Base-by-base conservation (phyloP, 2,329 filamentous ascomycete genomes). In the Dothistroma septosporum region DNA sequence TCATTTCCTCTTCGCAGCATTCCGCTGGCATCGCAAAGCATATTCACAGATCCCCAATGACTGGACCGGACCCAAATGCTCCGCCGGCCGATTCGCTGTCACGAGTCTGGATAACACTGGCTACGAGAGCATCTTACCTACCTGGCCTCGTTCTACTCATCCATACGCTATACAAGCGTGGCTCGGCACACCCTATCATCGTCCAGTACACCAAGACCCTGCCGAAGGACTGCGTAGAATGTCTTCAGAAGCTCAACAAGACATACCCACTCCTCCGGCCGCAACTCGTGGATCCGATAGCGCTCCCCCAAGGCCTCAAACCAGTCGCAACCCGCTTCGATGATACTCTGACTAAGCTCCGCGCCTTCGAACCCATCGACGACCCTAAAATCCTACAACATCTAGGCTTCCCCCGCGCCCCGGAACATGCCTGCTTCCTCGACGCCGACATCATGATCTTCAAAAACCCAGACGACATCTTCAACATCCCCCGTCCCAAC, bases 271-370 rank as follows among this genome's bases (percentile, higher is more conserved):
- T 16, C 74, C 77, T 21, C 70, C 83, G 1, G 70, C 77, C 4
- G 75, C 79, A 22, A 28, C 62, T 46, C 10, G 53, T 58, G 5
- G 58, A 64, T 21, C 59, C 64, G 28, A 58, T 62, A 53, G 56
- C 56, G 37, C 32, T 62, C 58, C 54, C 63, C 5, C 44, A 59
- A 33, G 61, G 57, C 32, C 55, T 61, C 31, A 56, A 63, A 41
- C 70, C 74, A 32, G 80, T 83, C 33, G 80, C 81, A 0, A 76
- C 81, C 60, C 77, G 81, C 22, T 83, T 83, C 70, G 75, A 74
- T 59, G 81, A 83, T 64, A 83, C 81, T 3, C 83, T 80, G 78
- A 83, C 81, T 2, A 83, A 83, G 65, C 74, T 84, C 2, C 77
- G 79, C n/a, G 80, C 82, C 22, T 83, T 83, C 66, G 76, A 81